A percentile compares a stretch with the other conserved stretches of the same genome.
These are phyloP conservation scores for Cucumis hystrix DNA, from an alignment of 306 rosid genomes.

Conservation along the genomic window DNA sequence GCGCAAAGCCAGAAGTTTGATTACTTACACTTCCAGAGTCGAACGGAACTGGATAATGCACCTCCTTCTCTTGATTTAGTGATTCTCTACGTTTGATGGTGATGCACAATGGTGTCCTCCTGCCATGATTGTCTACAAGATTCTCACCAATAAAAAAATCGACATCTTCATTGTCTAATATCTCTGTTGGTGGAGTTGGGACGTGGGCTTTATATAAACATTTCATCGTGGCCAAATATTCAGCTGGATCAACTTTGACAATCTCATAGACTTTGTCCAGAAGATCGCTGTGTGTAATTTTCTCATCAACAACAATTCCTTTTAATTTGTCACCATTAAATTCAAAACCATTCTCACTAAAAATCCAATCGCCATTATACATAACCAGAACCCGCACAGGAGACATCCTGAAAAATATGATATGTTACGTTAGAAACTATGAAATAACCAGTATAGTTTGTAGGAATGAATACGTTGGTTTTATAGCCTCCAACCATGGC, in stretches of 20 bases:
- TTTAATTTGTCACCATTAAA: conserved; percentile 3
- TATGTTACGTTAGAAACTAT: not conserved
- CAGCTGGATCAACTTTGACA: conserved; percentile 7
- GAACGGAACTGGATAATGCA: conserved; percentile 1
- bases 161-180: conserved; percentile 6
- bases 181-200: conserved; percentile 6
- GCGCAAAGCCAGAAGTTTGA: conserved; percentile 6
- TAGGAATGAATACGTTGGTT: not conserved
- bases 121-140: conserved; percentile 5
- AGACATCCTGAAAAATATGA: conserved; percentile 5
- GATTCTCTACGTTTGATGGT: conserved; percentile 1
- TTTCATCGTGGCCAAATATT: conserved; percentile 5
- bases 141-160: conserved; percentile 6
- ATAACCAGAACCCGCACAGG: conserved; percentile 1
- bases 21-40: conserved; percentile 6
- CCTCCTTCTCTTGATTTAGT: not conserved
- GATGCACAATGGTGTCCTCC: conserved; percentile 5
- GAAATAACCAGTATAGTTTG: not conserved
- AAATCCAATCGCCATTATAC: conserved; percentile 5
- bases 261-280: conserved; percentile 2
- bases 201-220: conserved; percentile 6
- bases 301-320: conserved; percentile 1
- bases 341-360: conserved; percentile 8
- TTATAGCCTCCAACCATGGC: not conserved
- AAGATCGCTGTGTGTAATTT: not conserved